A percentile compares a stretch with the other conserved stretches of the same genome.
Evolutionary conservation across 2,329 filamentous ascomycete genomes (phyloP).

Genomic region (Trichocomaceae sp.): DNA sequence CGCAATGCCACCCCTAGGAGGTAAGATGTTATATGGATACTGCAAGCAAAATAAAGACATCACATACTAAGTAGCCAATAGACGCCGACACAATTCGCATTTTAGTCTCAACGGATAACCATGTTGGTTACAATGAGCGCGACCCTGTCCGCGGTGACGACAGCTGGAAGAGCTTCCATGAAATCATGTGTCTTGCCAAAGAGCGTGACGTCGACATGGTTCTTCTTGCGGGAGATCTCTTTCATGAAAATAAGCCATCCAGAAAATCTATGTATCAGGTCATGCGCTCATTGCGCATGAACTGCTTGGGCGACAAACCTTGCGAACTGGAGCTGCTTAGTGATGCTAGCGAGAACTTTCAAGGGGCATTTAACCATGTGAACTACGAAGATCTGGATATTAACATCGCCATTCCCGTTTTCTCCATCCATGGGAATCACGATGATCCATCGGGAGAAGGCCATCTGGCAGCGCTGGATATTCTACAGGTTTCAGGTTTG

Average conservation of each 20-base stretch:
- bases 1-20: constrained; percentile 10
- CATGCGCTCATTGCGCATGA: constrained; percentile 87
- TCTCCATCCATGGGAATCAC: constrained; percentile 97
- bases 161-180: constrained; percentile 93
- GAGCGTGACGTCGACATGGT: constrained; percentile 94
- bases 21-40: not conserved
- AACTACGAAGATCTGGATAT: constrained; percentile 98
- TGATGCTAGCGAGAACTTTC: constrained; percentile 85
- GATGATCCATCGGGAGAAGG: constrained; percentile 97
- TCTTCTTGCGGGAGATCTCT: constrained; percentile 85
- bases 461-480: constrained; percentile 80
- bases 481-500: constrained; percentile 83
- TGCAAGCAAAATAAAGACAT: not conserved
- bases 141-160: constrained; percentile 93
- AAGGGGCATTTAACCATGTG: constrained; percentile 82
- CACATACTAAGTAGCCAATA: constrained; percentile 18
- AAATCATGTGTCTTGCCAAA: constrained; percentile 83
- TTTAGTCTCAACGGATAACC: constrained; percentile 89
- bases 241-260: constrained; percentile 97
- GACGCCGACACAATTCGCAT: constrained; percentile 84
- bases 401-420: constrained; percentile 93
- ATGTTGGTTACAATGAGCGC: constrained; percentile 93
- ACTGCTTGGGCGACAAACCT: constrained; percentile 90
- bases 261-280: constrained; percentile 95
- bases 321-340: constrained; percentile 93